phyloP scores from a whole-genome alignment of 345 rosid species.

The Salix dunnii region DNA sequence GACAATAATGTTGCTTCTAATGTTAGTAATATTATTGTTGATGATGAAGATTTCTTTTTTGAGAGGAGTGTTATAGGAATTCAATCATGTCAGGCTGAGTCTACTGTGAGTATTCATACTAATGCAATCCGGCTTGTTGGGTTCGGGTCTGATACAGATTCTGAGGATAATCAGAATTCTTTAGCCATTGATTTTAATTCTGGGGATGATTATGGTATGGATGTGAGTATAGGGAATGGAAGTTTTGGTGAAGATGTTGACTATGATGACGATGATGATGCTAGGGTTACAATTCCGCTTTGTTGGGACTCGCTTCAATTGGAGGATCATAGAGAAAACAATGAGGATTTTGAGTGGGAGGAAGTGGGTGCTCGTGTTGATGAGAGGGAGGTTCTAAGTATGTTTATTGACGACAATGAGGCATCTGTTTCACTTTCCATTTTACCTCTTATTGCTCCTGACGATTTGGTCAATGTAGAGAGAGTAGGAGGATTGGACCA shows the following conservation, averaged over 20 bases:
- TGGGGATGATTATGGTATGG: slow-evolving; percentile 45
- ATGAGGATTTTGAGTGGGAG: slow-evolving; percentile 91
- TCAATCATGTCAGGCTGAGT: slow-evolving; percentile 35
- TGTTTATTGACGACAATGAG: slow-evolving; percentile 58
- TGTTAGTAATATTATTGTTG: slow-evolving; percentile 9
- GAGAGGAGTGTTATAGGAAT: slow-evolving; percentile 44
- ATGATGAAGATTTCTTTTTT: slow-evolving; percentile 45
- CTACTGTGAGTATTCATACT: slow-evolving; percentile 13
- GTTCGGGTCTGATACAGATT: slow-evolving; percentile 48
- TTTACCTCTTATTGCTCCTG: slow-evolving; percentile 50
- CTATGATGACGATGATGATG: slow-evolving; percentile 46
- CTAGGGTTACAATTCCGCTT: slow-evolving; percentile 45
- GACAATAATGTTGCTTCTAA: slow-evolving; percentile 20
- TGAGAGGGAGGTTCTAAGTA: slow-evolving; percentile 58
- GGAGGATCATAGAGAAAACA: slow-evolving; percentile 56
- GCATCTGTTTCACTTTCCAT: slow-evolving; percentile 55
- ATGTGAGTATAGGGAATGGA: slow-evolving; percentile 11
- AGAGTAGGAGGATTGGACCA: slow-evolving; percentile 46
- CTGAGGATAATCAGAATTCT: slow-evolving; percentile 36
- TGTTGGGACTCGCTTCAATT: slow-evolving; percentile 73
- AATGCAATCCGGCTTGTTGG: slow-evolving; percentile 37
- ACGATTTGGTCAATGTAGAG: slow-evolving; percentile 50
- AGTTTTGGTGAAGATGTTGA: slow-evolving; percentile 18
- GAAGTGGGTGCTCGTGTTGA: slow-evolving; percentile 70
- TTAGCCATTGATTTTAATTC: slow-evolving; percentile 39